phyloP scores from a whole-genome alignment of 106 monocot genomes.

The Phalaenopsis equestris region DNA sequence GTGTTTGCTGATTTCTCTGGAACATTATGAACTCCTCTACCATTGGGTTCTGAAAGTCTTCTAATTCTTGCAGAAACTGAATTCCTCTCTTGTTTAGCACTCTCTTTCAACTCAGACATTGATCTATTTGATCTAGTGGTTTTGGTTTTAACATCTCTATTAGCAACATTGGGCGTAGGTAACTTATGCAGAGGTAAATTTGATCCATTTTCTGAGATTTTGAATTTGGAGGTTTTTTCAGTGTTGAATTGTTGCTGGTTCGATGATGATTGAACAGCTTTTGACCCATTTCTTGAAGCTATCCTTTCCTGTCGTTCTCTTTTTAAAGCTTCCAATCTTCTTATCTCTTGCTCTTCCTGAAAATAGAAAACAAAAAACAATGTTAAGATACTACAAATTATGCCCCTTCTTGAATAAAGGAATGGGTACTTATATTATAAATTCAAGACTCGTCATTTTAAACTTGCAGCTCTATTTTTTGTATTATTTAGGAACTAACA shows the following conservation, averaged over 20 bases:
- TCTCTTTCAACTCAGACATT: slow-evolving; percentile 43
- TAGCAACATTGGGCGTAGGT: slow-evolving; percentile 19
- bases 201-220: slow-evolving; percentile 38
- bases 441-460: neutral
- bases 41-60: slow-evolving; percentile 60
- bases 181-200: slow-evolving; percentile 32
- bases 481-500: too few species aligned
- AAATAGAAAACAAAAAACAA: slow-evolving; percentile 6
- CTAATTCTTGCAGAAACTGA: slow-evolving; percentile 17
- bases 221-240: slow-evolving; percentile 49
- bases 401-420: neutral
- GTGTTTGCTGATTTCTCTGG: slow-evolving; percentile 16
- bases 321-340: slow-evolving; percentile 73
- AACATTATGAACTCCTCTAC: neutral
- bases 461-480: neutral
- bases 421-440: neutral
- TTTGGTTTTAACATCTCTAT: slow-evolving; percentile 21
- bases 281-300: slow-evolving; percentile 53
- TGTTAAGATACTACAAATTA: neutral
- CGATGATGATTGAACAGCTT: slow-evolving; percentile 20
- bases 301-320: slow-evolving; percentile 80
- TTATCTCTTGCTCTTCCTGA: slow-evolving; percentile 70
- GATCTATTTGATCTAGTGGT: slow-evolving; percentile 23
- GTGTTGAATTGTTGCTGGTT: slow-evolving; percentile 26
- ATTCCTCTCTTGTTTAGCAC: slow-evolving; percentile 21